Evolutionary conservation across 192 early-diverging fungal genomes (phyloP).

Genomic region (Radiomyces spectabilis): DNA sequence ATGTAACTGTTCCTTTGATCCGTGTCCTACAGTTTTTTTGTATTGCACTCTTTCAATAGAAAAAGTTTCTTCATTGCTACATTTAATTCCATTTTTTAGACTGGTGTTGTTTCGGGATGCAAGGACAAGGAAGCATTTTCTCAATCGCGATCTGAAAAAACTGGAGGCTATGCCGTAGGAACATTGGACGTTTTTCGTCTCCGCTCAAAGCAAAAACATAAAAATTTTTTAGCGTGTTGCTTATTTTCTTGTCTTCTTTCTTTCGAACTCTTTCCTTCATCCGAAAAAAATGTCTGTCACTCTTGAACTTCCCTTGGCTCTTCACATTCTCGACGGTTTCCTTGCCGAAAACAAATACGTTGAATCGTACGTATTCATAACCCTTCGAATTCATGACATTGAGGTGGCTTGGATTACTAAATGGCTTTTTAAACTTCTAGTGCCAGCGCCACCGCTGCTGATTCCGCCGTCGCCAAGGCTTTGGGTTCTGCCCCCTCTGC

Average conservation of each 20-base stretch:
- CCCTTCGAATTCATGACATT: neutral
- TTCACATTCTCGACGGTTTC: slow-evolving; percentile 29
- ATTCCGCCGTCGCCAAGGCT: slow-evolving; percentile 25
- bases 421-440: slow-evolving; percentile 2
- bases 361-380: slow-evolving; percentile 8
- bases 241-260: slow-evolving; percentile 7
- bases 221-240: slow-evolving; percentile 5
- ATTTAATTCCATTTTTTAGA: no score
- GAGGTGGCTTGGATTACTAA: slow-evolving; percentile 6
- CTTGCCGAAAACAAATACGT: slow-evolving; percentile 28
- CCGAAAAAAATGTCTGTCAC: slow-evolving; percentile 25
- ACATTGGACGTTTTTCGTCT: no score
- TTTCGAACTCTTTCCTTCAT: neutral
- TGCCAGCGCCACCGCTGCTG: slow-evolving; percentile 14
- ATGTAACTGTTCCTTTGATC: no score
- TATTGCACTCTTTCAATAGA: no score
- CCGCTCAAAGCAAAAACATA: neutral
- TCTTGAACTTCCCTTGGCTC: slow-evolving; percentile 27
- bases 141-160: no score
- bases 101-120: no score
- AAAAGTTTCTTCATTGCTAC: no score
- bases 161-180: no score
- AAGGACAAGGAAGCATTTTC: no score
- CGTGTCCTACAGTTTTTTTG: no score
- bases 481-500: slow-evolving; percentile 26